A percentile compares a stretch with the other conserved stretches of the same genome.
Conservation (phyloP, 768 basidiomycete species). For the Krasilnikovozyma curviuscula region DNA sequence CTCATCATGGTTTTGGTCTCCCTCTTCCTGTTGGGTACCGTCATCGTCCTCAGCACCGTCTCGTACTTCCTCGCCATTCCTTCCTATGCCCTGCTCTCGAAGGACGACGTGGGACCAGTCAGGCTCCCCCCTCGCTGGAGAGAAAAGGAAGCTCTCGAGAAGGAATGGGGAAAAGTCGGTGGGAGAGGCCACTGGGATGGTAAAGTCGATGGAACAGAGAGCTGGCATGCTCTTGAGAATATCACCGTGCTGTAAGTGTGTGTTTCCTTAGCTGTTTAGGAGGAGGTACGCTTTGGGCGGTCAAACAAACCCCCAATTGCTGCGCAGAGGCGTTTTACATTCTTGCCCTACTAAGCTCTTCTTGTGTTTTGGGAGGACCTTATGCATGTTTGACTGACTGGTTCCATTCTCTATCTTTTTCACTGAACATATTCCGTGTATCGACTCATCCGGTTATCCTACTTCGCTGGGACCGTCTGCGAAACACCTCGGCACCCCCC, state of each 20-base stretch:
- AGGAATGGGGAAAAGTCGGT: neutral
- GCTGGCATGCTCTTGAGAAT: constrained; percentile 21
- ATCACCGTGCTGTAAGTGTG: constrained; percentile 21
- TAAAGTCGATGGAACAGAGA: constrained; percentile 16
- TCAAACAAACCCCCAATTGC: no score
- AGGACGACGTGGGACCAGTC: constrained; percentile 39
- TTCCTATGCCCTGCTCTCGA: constrained; percentile 54
- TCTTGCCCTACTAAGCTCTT: no score
- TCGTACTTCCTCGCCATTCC: constrained; percentile 76
- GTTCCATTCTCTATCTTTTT: no score
- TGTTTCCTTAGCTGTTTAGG: no score
- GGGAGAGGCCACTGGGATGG: constrained; percentile 20
- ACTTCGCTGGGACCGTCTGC: no score
- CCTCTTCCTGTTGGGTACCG: constrained; percentile 65
- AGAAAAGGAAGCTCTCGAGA: neutral
- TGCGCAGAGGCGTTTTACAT: no score
- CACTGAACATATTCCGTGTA: no score
- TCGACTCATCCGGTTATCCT: no score
- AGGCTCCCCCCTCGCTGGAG: neutral
- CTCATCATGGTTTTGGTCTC: constrained; percentile 40
- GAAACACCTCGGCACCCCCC: no score
- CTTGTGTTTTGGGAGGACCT: no score
- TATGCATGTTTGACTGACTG: no score
- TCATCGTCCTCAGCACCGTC: constrained; percentile 76
- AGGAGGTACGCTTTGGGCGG: no score